Percentiles rank a stretch among this genome's conserved stretches.
Conservation (phyloP, 2,329 filamentous ascomycete species). For the Neonectria magnoliae region DNA sequence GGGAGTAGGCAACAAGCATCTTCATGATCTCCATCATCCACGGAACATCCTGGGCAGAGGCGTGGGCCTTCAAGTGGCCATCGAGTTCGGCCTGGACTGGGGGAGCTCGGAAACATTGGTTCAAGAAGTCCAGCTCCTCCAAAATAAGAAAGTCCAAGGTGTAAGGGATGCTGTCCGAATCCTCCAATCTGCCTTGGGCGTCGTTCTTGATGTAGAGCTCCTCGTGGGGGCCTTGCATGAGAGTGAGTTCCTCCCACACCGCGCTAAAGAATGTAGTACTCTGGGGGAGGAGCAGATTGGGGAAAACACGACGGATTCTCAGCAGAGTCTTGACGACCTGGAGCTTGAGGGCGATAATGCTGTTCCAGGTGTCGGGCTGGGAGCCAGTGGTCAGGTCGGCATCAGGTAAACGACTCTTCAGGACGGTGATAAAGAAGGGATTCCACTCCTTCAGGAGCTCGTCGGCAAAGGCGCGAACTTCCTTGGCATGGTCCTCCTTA, state of each 20-base stretch:
- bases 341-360: slow-evolving; percentile 85
- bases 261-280: slow-evolving; percentile 85
- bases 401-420: slow-evolving; percentile 81
- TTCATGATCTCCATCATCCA: slow-evolving; percentile 93
- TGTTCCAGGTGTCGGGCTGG: slow-evolving; percentile 78
- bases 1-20: slow-evolving; percentile 84
- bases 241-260: slow-evolving; percentile 87
- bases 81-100: slow-evolving; percentile 92
- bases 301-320: slow-evolving; percentile 87
- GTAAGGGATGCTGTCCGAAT: slow-evolving; percentile 91
- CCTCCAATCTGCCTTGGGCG: slow-evolving; percentile 87
- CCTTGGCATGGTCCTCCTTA: slow-evolving; percentile 88
- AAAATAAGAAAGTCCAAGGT: slow-evolving; percentile 93
- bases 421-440: slow-evolving; percentile 83
- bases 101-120: slow-evolving; percentile 86
- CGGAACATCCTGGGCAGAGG: slow-evolving; percentile 69
- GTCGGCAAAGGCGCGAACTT: slow-evolving; percentile 89
- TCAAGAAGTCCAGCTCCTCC: slow-evolving; percentile 94
- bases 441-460: slow-evolving; percentile 86
- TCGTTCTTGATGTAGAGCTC: slow-evolving; percentile 87
- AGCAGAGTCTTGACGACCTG: slow-evolving; percentile 95
- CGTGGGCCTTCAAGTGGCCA: slow-evolving; percentile 73
- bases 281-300: slow-evolving; percentile 82
- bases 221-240: slow-evolving; percentile 77
- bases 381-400: slow-evolving; percentile 56